Evolutionary conservation across 164 flowering plant species (phyloP).

Genomic region (Tetrastigma voinierianum): DNA sequence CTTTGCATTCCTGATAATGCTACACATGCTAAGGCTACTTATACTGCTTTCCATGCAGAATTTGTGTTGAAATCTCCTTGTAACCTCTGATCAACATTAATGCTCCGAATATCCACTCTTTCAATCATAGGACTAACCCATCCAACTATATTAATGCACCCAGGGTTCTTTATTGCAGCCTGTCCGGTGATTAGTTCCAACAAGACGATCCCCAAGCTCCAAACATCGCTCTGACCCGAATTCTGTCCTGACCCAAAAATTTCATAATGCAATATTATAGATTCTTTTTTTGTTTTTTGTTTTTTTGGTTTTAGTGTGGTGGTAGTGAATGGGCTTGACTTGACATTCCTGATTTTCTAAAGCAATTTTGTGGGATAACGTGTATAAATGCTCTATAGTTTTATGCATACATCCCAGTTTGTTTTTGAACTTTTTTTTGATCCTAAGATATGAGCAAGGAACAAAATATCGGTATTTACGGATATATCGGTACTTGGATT

Average conservation of each 20-base stretch:
- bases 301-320: too few species aligned
- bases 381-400: too few species aligned
- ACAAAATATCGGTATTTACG: too few species aligned
- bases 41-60: conserved; percentile 26
- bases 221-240: conserved; percentile 36
- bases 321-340: too few species aligned
- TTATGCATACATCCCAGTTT: too few species aligned
- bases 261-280: neutral
- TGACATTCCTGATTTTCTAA: too few species aligned
- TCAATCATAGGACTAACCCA: conserved; percentile 16
- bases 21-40: conserved; percentile 38
- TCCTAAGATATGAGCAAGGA: too few species aligned
- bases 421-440: too few species aligned
- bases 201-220: conserved; percentile 33
- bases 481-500: too few species aligned
- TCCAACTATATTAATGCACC: conserved; percentile 8
- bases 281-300: too few species aligned
- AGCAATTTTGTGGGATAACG: neutral
- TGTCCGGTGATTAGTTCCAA: conserved; percentile 25
- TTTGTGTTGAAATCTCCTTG: conserved; percentile 16
- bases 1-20: conserved; percentile 17
- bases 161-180: conserved; percentile 13
- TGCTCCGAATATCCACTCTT: conserved; percentile 16
- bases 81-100: conserved; percentile 28
- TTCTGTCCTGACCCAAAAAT: conserved; percentile 12